These are phyloP conservation scores for Pyrenochaeta sp. DNA, from an alignment of 2,329 filamentous ascomycete genomes.

Conservation along the genomic window DNA sequence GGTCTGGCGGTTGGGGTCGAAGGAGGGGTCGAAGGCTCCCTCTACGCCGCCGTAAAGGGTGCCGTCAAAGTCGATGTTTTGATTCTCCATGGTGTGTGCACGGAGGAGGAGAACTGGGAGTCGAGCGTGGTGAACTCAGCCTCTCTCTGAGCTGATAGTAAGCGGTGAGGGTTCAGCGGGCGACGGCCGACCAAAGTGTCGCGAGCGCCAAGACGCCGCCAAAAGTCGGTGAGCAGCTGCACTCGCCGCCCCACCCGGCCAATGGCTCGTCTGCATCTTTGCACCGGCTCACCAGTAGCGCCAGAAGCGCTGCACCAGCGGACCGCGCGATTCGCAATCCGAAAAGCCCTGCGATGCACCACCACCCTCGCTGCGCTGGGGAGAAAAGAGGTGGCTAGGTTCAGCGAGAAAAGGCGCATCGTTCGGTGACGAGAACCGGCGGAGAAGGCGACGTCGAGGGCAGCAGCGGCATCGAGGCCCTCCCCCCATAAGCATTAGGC, in stretches of 20 bases:
- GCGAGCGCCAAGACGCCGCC: constrained; percentile 19
- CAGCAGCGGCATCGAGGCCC: no score
- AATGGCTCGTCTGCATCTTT: constrained; percentile 20
- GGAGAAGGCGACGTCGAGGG: no score
- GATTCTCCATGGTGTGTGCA: constrained; percentile 53
- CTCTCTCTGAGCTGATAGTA: constrained; percentile 46
- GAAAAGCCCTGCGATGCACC: constrained; percentile 31
- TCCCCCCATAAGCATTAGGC: no score
- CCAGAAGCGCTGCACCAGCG: constrained; percentile 36
- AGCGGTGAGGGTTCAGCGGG: constrained; percentile 37
- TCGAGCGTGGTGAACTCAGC: constrained; percentile 39
- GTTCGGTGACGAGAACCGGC: no score
- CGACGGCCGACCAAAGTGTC: constrained; percentile 23
- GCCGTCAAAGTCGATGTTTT: constrained; percentile 50
- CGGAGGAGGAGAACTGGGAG: constrained; percentile 28
- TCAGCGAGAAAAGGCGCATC: no score
- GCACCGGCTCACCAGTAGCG: constrained; percentile 27
- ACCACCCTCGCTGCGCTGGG: no score
- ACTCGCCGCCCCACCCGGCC: constrained; percentile 17
- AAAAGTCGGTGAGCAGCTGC: constrained; percentile 16
- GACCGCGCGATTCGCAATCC: constrained; percentile 34
- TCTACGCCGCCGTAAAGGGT: constrained; percentile 45
- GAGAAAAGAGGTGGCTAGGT: no score
- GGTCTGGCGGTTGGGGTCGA: constrained; percentile 46
- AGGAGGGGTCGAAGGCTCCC: constrained; percentile 49